Evolutionary conservation across 768 basidiomycete species (phyloP).

Genomic region (Kwoniella sp.): DNA sequence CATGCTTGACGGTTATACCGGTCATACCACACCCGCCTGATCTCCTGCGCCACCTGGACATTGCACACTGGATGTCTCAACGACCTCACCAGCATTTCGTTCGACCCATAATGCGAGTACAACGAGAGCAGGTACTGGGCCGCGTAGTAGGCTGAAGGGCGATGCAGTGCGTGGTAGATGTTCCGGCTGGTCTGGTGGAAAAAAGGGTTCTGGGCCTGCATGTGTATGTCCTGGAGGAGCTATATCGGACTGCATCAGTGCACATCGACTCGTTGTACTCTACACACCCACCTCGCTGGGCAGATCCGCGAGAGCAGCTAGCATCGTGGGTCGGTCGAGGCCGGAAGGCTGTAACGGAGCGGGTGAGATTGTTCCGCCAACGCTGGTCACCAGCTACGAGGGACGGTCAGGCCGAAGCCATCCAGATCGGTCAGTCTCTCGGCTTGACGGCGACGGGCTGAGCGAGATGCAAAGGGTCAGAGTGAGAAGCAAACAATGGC

Average conservation of each 20-base stretch:
- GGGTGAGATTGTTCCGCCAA: too few species aligned
- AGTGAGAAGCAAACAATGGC: not conserved
- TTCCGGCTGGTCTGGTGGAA: slow-evolving; percentile 61
- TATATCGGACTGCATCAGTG: slow-evolving; percentile 41
- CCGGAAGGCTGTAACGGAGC: too few species aligned
- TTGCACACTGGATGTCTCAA: slow-evolving; percentile 45
- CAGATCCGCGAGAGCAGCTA: slow-evolving; percentile 15
- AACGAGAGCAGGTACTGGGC: slow-evolving; percentile 63
- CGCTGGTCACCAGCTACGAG: too few species aligned
- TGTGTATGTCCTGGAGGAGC: slow-evolving; percentile 76
- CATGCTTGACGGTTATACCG: slow-evolving; percentile 23
- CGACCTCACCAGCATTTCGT: slow-evolving; percentile 30
- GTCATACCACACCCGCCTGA: slow-evolving; percentile 35
- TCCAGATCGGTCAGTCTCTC: too few species aligned
- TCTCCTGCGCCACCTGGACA: slow-evolving; percentile 31
- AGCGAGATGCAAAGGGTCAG: too few species aligned
- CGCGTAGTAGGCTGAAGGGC: slow-evolving; percentile 59
- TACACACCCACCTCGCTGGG: slow-evolving; percentile 35
- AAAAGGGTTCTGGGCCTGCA: slow-evolving; percentile 61
- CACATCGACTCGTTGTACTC: not conserved
- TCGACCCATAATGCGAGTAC: slow-evolving; percentile 30
- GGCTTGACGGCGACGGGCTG: too few species aligned
- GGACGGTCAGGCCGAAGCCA: too few species aligned
- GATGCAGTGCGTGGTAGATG: slow-evolving; percentile 58
- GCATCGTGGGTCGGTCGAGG: not conserved